Evolutionary conservation across 495 filamentous ascomycete genomes (phyloP).

Genomic region (Aspergillus nanangensis): DNA sequence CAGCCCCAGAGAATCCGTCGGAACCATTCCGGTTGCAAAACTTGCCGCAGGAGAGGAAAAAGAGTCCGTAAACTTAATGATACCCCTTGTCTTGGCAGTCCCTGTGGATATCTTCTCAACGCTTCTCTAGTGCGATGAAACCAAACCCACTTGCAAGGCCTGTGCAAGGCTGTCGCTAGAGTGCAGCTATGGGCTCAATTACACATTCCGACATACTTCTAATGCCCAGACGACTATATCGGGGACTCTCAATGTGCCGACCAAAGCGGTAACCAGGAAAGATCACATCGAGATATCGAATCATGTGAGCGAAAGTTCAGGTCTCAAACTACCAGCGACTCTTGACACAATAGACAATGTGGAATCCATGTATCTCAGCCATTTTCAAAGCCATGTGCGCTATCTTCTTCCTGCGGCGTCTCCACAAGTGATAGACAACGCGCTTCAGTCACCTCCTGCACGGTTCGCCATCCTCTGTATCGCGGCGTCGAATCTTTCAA

Average conservation of each 20-base stretch:
- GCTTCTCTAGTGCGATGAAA: conserved; percentile 8
- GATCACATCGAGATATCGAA: too few species aligned
- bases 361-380: conserved; percentile 2
- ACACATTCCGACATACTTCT: conserved; percentile 1
- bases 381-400: conserved; percentile 7
- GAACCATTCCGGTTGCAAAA: conserved; percentile 5
- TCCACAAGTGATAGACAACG: not conserved
- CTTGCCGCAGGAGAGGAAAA: conserved; percentile 11
- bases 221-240: not conserved
- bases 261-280: too few species aligned
- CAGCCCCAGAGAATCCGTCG: conserved; percentile 4
- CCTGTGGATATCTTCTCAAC: not conserved
- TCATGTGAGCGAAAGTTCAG: not conserved
- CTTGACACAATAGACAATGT: too few species aligned
- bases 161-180: conserved; percentile 8
- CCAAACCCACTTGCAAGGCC: conserved; percentile 9
- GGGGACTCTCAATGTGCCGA: not conserved
- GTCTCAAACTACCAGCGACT: not conserved
- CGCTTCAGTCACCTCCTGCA: not conserved
- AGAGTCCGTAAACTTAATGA: not conserved
- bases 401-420: conserved; percentile 3
- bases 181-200: conserved; percentile 10
- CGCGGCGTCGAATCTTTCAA: conserved; percentile 13
- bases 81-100: too few species aligned
- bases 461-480: conserved; percentile 10